Base-by-base conservation (phyloP, 2,329 filamentous ascomycete genomes). In the Monosporascus sp. region DNA sequence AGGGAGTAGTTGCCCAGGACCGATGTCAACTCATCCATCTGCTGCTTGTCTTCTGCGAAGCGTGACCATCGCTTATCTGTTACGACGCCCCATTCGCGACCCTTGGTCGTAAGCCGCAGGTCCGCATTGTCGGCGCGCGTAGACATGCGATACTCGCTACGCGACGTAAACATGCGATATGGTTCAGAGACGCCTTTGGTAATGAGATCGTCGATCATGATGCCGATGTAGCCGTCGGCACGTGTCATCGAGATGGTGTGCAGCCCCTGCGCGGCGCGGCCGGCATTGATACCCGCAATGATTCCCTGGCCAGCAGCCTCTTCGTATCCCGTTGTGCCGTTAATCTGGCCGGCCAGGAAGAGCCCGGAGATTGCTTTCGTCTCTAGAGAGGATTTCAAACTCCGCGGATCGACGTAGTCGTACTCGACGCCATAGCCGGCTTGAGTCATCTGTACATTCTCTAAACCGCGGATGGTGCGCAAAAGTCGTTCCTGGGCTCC, bases 351-450 rank as follows among this genome's bases (percentile, higher is more conserved):
- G 0, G 94, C 94, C 35, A 99, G 80, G 72, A 89, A 99, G 14
- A 99, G 81, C 1, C 94, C 94, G 7, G 77, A 77, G 57, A 99
- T 96, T 22, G 87, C 80, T 71, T 97, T 99, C 1, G 94, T 97
- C 70, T 99, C 94, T 7, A 99, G 81, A 0, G 92, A 94, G n/a
- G 88, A 84, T 58, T 86, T 87, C 3, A 99, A 78, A 61, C 88
- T 88, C 50, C 94, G 87, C 18, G 94, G 94, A 66, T 99, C 94
- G 18, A 99, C 90, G 69, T 99, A 99, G 73, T 97, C 94, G 70
- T 99, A 99, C 69, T 99, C 94, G 2, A 99, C 94, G 7, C 94
- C 94, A 65, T 99, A 99, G 8, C 93, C 94, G 1, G 93, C 88
- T 65, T 97, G 93, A 6, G 96, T 81, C 92, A 99, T 97, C 25